A percentile compares a stretch with the other conserved stretches of the same genome.
Conservation (phyloP, 306 rosid genomes). For the Crotalaria pallida region DNA sequence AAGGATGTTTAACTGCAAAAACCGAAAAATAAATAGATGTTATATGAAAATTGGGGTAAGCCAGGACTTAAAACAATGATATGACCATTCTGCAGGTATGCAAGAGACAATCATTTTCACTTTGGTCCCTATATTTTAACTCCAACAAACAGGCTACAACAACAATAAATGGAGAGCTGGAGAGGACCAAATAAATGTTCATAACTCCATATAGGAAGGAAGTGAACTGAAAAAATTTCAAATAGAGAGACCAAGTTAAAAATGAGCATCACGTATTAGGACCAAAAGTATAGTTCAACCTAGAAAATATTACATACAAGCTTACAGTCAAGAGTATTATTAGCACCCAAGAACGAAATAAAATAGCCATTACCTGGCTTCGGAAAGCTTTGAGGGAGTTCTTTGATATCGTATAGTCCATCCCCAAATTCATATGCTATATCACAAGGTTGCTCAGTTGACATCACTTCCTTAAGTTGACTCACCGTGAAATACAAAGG, state of each 20-base stretch:
- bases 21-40: background rate
- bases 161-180: too few relatives aligned
- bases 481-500: conserved; percentile 70
- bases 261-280: too few relatives aligned
- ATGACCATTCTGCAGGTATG: background rate
- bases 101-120: too few relatives aligned
- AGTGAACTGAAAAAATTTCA: too few relatives aligned
- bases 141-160: too few relatives aligned
- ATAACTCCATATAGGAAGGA: background rate
- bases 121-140: too few relatives aligned
- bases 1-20: conserved; percentile 62
- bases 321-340: background rate
- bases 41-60: background rate
- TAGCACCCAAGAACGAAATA: background rate
- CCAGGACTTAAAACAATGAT: background rate
- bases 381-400: conserved; percentile 75
- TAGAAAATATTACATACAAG: background rate
- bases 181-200: too few relatives aligned
- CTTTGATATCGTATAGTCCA: conserved; percentile 57
- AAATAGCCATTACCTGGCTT: conserved; percentile 40
- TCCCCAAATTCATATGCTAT: conserved; percentile 78
- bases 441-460: conserved; percentile 93
- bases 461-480: conserved; percentile 70
- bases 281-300: too few relatives aligned
- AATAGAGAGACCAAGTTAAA: too few relatives aligned